phyloP scores from a whole-genome alignment of 169 alveolate species.

The Plasmodium adleri region DNA sequence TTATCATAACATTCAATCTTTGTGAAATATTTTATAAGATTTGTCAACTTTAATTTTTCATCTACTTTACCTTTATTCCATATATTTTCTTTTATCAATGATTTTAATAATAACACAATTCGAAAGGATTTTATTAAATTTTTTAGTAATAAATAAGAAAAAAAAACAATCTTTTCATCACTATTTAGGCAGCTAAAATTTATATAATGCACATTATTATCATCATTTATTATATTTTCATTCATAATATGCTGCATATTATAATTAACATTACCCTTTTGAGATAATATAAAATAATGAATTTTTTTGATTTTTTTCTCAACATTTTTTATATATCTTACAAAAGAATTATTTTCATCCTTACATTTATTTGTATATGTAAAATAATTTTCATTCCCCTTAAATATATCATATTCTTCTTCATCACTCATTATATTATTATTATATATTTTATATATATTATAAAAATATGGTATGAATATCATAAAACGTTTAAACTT shows the following conservation, averaged over 20 bases:
- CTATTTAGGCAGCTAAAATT: slow-evolving; percentile 15
- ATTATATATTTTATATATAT: too few species aligned
- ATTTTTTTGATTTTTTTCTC: slow-evolving; percentile 26
- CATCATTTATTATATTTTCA: neutral
- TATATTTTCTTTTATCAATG: slow-evolving; percentile 14
- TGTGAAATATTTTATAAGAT: slow-evolving; percentile 50
- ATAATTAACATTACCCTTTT: neutral
- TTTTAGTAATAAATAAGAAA: slow-evolving; percentile 46
- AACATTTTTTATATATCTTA: slow-evolving; percentile 44
- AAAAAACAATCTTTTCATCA: slow-evolving; percentile 62
- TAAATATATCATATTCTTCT: slow-evolving; percentile 4
- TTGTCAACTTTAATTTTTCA: slow-evolving; percentile 35
- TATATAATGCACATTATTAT: neutral
- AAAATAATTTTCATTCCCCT: slow-evolving; percentile 36
- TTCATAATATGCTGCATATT: neutral
- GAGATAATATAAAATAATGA: neutral
- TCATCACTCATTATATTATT: too few species aligned
- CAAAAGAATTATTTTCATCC: slow-evolving; percentile 17
- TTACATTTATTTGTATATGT: slow-evolving; percentile 29
- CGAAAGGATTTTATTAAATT: slow-evolving; percentile 74
- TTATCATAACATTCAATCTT: slow-evolving; percentile 72
- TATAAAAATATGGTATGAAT: slow-evolving; percentile 41
- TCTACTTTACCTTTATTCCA: slow-evolving; percentile 46
- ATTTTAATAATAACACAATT: slow-evolving; percentile 7
- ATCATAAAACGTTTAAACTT: slow-evolving; percentile 55